Base-by-base conservation (phyloP, 129 eudicot species). In the Sambucus nigra region DNA sequence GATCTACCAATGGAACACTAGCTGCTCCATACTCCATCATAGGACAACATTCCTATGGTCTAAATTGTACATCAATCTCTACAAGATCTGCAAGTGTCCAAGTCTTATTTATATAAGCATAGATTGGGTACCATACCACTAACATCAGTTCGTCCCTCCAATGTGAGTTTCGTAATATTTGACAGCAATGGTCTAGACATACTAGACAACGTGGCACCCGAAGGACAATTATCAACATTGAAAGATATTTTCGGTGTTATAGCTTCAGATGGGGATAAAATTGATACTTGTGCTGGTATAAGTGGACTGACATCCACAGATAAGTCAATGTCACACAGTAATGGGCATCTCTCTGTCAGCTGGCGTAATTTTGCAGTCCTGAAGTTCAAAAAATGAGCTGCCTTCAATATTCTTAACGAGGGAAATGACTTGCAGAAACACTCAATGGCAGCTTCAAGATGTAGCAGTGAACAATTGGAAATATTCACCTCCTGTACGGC, bases 401-500 rank as follows among this genome's bases (percentile, higher is more conserved):
- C 95, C 67, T 61, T 78, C 40, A 89, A 51, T 20, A 50, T 70
- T 75, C 58, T 74, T 21, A 89, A 69, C 5, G 71, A 78, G 53
- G 98, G 98, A 76, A 88, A 88, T 21, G 94, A 76, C 74, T 64
- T 78, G 72, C 66, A 19, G 51, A 84, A 73, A 69, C 76, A 84
- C 55, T 81, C 79, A 45, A 71, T 56, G 17, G 79, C 75, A 32
- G 61, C 69, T 28, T 82, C 81, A 51, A 89, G 83, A 62, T 72
- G 59, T 61, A 89, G 63, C 73, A 63, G 57, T 42, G 98, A 92
- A 64, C 94, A 89, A 62, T 66, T 76, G 60, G 98, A 81, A 39
- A 85, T 64, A 69, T 85, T 82, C 28, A 89, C 75, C 66, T 81
- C 86, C 35, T 68, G 63, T 27, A 89, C 76, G 26, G 77, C 79